Evolutionary conservation across 2,329 filamentous ascomycete species (phyloP).

Genomic region (Rhinocladiella mackenziei): DNA sequence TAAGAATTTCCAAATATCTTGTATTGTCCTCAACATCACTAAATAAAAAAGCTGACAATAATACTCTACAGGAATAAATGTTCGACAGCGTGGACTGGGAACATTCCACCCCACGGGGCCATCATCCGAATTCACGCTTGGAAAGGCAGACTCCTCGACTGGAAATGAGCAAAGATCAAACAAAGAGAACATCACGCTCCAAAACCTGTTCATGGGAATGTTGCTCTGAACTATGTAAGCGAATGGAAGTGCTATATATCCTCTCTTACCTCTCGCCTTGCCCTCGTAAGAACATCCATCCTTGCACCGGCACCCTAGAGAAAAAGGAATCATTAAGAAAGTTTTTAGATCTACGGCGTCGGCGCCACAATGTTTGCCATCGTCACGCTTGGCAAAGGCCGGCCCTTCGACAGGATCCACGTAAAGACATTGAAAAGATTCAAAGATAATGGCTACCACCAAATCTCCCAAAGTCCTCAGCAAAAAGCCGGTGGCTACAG

Average conservation of each 20-base stretch:
- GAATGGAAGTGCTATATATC: constrained; percentile 4
- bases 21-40: background rate
- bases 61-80: constrained; percentile 18
- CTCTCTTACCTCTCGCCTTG: too few relatives aligned
- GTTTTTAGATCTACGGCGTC: constrained; percentile 16
- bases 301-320: too few relatives aligned
- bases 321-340: too few relatives aligned
- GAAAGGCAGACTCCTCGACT: background rate
- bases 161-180: background rate
- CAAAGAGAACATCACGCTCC: background rate
- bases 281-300: too few relatives aligned
- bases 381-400: constrained; percentile 4
- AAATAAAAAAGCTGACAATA: constrained; percentile 3
- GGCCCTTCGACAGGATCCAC: constrained; percentile 1
- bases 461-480: constrained; percentile 13
- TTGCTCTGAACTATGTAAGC: constrained; percentile 9
- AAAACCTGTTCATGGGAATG: background rate
- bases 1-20: constrained; percentile 4
- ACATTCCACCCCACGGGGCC: constrained; percentile 13
- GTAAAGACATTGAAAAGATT: constrained; percentile 5
- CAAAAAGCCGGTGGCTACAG: constrained; percentile 13
- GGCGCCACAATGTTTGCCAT: constrained; percentile 14
- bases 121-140: constrained; percentile 4
- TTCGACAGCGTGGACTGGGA: constrained; percentile 15
- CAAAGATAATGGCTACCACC: constrained; percentile 17